Evolutionary conservation across 2,329 filamentous ascomycete species (phyloP).

Genomic region (Cladosporium sphaerospermum): DNA sequence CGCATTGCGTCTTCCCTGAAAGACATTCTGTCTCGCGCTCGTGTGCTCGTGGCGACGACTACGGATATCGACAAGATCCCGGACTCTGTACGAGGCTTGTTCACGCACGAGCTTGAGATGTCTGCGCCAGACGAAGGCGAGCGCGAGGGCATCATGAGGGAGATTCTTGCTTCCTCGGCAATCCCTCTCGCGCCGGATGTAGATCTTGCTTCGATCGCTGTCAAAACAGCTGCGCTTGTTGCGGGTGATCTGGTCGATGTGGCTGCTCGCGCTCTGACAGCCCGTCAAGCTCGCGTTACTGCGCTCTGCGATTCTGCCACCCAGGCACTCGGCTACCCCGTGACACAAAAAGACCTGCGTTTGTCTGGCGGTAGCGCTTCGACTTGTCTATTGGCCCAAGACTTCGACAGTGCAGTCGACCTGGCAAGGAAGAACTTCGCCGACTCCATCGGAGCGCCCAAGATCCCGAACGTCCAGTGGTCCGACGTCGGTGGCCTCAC

Average conservation of each 20-base stretch:
- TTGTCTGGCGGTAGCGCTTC: slow-evolving; percentile 77
- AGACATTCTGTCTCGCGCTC: slow-evolving; percentile 70
- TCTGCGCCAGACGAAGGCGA: slow-evolving; percentile 86
- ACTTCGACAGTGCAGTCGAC: slow-evolving; percentile 91
- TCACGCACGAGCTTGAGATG: slow-evolving; percentile 95
- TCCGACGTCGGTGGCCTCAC: slow-evolving; percentile 88
- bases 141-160: slow-evolving; percentile 76
- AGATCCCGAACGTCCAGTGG: slow-evolving; percentile 96
- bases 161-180: slow-evolving; percentile 68
- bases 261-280: slow-evolving; percentile 79
- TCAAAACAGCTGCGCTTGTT: slow-evolving; percentile 93
- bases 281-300: slow-evolving; percentile 69
- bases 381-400: slow-evolving; percentile 69
- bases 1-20: slow-evolving; percentile 80
- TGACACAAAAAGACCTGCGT: slow-evolving; percentile 73
- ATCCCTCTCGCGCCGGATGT: slow-evolving; percentile 76
- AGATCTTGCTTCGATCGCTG: slow-evolving; percentile 74
- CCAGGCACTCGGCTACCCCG: slow-evolving; percentile 1
- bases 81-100: slow-evolving; percentile 80
- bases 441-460: slow-evolving; percentile 92
- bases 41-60: slow-evolving; percentile 87
- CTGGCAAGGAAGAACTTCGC: slow-evolving; percentile 96
- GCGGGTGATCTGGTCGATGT: slow-evolving; percentile 89
- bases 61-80: slow-evolving; percentile 93
- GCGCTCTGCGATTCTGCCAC: slow-evolving; percentile 40